Base-by-base conservation (phyloP, 805 yeast genomes). In the Komagataella populi region DNA sequence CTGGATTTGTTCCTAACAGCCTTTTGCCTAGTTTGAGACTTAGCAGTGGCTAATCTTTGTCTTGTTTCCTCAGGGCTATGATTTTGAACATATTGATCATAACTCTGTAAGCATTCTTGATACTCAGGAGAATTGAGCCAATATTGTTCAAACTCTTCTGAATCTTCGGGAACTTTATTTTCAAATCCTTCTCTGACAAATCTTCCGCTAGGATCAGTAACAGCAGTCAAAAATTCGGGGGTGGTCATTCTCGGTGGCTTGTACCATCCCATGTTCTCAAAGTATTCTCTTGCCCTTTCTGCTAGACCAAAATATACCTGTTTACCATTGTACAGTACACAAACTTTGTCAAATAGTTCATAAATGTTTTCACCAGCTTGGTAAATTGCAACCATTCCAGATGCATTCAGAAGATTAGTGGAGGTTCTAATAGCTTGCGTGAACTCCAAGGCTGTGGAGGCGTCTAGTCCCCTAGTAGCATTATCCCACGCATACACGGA, bases 401-500 rank as follows among this genome's bases (percentile, higher is more conserved):
- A 72, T 8, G 76, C 68, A 48, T 77, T 71, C 55, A 76, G 65
- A 62, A 80, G 63, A 55, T 79, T 76, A 1, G 86, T 80, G 8
- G 78, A 72, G 2, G 81, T 72, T 66, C 81, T 76, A 54, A 81
- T 69, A 23, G 83, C 77, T 59, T 78, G 74, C 23, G 77, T 74
- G 55, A 77, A 81, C 64, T 81, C 87, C 53, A 81, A 70, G 14
- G 87, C 87, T 17, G 86, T 81, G 14, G 86, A 80, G 7, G 86
- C 76, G 66, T 81, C 87, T 56, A 81, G 70, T 63, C 87, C 87
- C 65, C 86, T 73, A 16, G 87, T 81, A 22, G 85, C 82, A 57
- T 81, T 81, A 66, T 81, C 87, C 77, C 81, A 81, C 55, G 84
- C 78, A 56, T 71, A 79, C 20, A 80, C 68, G 6, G 77, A 67